Conservation (phyloP, 139 green algal genomes). For the Volvox reticuliferus region DNA sequence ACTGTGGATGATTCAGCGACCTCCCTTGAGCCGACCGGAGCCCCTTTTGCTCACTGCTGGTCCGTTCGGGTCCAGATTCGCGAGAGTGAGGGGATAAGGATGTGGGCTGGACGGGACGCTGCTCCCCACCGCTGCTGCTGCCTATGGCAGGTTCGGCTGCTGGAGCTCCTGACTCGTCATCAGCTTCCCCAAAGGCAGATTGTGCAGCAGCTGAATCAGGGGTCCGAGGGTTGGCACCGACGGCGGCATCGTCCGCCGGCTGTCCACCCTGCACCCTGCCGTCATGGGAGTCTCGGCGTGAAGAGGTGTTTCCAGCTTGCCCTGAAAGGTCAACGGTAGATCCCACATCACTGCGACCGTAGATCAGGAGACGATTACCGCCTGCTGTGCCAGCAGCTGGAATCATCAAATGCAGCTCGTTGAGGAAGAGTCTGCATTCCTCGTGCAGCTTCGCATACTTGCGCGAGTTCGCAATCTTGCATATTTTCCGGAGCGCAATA, state of each 20-base stretch:
- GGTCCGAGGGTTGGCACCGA: too few relatives aligned
- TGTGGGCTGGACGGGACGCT: background rate
- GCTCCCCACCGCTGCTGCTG: background rate
- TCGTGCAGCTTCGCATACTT: conserved; percentile 59
- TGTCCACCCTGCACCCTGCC: background rate
- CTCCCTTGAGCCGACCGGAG: too few relatives aligned
- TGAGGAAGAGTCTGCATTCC: conserved; percentile 57
- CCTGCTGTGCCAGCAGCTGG: conserved; percentile 36
- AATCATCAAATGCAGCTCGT: conserved; percentile 59
- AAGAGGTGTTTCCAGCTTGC: background rate
- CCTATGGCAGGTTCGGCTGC: background rate
- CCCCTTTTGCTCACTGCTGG: too few relatives aligned
- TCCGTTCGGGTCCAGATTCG: too few relatives aligned
- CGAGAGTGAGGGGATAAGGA: background rate
- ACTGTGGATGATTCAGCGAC: background rate
- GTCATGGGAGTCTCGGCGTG: background rate
- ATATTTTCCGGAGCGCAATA: conserved; percentile 67
- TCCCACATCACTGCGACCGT: conserved; percentile 19
- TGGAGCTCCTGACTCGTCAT: background rate
- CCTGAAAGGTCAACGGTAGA: background rate
- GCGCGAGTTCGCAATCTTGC: conserved; percentile 53
- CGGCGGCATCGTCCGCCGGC: background rate
- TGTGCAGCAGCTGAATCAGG: background rate
- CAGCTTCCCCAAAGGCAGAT: background rate
- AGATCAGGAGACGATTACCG: conserved; percentile 11